Evolutionary conservation across 345 rosid genomes (phyloP), one percentile per base, ranked within the genome.

Genomic region (Limnanthes douglasii): DNA sequence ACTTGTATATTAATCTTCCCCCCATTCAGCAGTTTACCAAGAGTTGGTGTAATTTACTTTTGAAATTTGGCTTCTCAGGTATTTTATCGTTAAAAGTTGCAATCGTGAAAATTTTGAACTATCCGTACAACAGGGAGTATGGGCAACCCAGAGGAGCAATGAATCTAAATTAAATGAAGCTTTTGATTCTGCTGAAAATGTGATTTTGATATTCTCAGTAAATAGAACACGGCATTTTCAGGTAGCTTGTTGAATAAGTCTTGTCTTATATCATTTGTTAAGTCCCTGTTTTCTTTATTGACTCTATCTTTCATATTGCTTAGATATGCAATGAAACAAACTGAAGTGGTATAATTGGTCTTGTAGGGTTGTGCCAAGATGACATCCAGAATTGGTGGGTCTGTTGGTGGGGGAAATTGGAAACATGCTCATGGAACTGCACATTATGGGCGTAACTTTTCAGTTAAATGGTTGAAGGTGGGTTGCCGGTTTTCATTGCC

Each of bases 91-190:
- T 54, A 90, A 90, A 64, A 84, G 98, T 62, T 75, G 82, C 75
- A 84, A 90, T 44, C 78, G 76, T 17, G 99, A 90, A 68, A 90
- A 90, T 68, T 65, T 90, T 68, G 96, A 90, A 65, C 54, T 85
- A 40, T 85, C 96, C 49, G 99, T 81, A 32, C 99, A 85, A 60
- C 99, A 85, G 81, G 96, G 99, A 46, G 88, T 90, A 28, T 90
- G 96, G 99, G 96, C 99, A 43, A 90, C 99, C 37, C 96, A 90
- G 66, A 71, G 94, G 59, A 90, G 94, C 93, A 85, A 90, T 58
- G 99, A 84, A 66, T 66, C 96, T 26, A 90, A 90, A 78, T 57
- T 90, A 34, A 90, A 85, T 26, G 99, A 90, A 68, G 96, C 99
- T 54, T 81, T 85, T 45, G 99, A 90, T 57, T 55, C 75, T 37